Evolutionary conservation across 2,329 filamentous ascomycete species (phyloP).

Genomic region (Fusarium azukiicola): DNA sequence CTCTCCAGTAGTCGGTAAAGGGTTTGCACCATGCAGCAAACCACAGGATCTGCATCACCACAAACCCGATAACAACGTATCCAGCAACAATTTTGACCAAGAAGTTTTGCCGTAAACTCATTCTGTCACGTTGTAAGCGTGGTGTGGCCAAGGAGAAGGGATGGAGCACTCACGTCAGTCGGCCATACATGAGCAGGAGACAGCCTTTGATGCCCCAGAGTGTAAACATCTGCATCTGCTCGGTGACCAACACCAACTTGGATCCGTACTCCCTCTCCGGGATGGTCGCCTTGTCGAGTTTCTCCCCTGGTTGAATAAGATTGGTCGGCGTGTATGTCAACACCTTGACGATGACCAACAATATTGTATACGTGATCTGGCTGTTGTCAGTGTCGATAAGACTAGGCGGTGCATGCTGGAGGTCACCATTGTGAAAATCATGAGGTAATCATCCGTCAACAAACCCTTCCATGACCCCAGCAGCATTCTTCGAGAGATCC

Average conservation of each 20-base stretch:
- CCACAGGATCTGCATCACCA: slow-evolving; percentile 73
- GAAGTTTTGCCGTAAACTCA: slow-evolving; percentile 66
- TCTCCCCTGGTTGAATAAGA: slow-evolving; percentile 73
- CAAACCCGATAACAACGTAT: slow-evolving; percentile 66
- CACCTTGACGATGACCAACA: slow-evolving; percentile 51
- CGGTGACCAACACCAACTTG: slow-evolving; percentile 80
- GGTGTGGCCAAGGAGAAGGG: fast-evolving
- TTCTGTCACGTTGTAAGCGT: slow-evolving; percentile 48
- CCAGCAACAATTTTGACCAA: slow-evolving; percentile 68
- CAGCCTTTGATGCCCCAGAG: slow-evolving; percentile 76
- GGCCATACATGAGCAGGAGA: slow-evolving; percentile 75
- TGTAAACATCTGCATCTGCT: slow-evolving; percentile 79
- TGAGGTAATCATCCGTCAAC: slow-evolving; percentile 76
- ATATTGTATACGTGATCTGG: slow-evolving; percentile 46
- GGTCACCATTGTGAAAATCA: slow-evolving; percentile 72
- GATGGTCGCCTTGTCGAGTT: slow-evolving; percentile 60
- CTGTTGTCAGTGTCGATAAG: not conserved
- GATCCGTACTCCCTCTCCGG: slow-evolving; percentile 71
- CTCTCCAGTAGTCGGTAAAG: slow-evolving; percentile 70
- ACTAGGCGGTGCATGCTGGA: fast-evolving
- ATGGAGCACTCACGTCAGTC: slow-evolving; percentile 66
- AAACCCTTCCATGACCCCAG: slow-evolving; percentile 70
- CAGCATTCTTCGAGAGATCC: slow-evolving; percentile 62
- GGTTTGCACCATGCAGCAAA: slow-evolving; percentile 74
- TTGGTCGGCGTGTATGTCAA: slow-evolving; percentile 72